A percentile compares a stretch with the other conserved stretches of the same genome.
Conservation (phyloP, 371 early-diverging fungal species). For the Mortierella sp. region DNA sequence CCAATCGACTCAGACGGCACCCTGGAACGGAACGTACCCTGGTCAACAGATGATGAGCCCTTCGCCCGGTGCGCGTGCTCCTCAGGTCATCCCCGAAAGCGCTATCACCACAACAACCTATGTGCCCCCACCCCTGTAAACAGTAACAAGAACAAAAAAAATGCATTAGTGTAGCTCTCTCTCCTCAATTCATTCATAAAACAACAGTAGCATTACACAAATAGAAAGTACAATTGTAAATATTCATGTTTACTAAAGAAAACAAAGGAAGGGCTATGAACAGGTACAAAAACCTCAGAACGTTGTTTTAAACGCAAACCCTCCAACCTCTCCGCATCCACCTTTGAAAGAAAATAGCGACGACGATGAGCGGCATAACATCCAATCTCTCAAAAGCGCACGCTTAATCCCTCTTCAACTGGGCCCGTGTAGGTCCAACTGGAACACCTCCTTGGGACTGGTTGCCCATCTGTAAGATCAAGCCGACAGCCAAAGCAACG, state of each 20-base stretch:
- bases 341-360: background rate
- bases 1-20: conserved; percentile 11
- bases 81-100: conserved; percentile 35
- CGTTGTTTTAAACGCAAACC: background rate
- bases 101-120: conserved; percentile 15
- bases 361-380: background rate
- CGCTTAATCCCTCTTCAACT: conserved; percentile 50
- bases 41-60: conserved; percentile 25
- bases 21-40: conserved; percentile 1
- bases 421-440: conserved; percentile 51
- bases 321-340: background rate
- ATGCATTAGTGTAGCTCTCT: background rate
- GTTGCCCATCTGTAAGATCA: conserved; percentile 53
- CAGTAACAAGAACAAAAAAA: background rate
- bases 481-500: conserved; percentile 36
- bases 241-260: background rate
- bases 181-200: background rate
- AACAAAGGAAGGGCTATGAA: background rate
- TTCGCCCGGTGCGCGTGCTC: conserved; percentile 33
- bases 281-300: background rate
- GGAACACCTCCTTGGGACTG: conserved; percentile 54
- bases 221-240: background rate
- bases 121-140: conserved; percentile 28
- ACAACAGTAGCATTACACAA: background rate
- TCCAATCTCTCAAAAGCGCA: background rate